Evolutionary conservation across 225 moss, liverwort and hornwort genomes (phyloP), one percentile per base, ranked within the genome.

Genomic region (Pseudoscleropodium purum): DNA sequence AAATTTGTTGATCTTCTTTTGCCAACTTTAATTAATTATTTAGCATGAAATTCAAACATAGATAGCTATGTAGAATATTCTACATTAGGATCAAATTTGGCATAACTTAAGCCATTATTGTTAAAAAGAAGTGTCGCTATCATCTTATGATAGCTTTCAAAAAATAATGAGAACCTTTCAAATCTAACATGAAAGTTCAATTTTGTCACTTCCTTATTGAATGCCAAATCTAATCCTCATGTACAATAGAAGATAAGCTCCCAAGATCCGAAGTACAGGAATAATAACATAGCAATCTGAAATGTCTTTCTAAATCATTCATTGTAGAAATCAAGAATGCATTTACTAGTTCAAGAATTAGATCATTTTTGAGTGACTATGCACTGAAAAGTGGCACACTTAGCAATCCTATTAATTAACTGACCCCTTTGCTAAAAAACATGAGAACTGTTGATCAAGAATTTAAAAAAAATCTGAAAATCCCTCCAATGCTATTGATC

Each of bases 221-320:
- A 18, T 45, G 29, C 10, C 16, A 16, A 16, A 43, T 27, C 0
- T 74, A 1, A 30, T 10, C 18, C 1, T 45, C 6, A 10, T 0
- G 2, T 45, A 74, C 2, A 2, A 45, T 74, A 74, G 3, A 17
- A 29, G 2, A 6, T 43, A 27, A 43, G 16, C 10, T 29, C 0
- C 2, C 2, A 29, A 74, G 3, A 29, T 2, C 0, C 0, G 0
- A 73, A 18, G 4, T 1, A 74, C 29, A 10, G 10, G 0, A 29
- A 45, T 74, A 74, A 25, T 0, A 1, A 25, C 15, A 27, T 72
- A 1, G 2, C 3, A 2, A 2, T 5, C 3, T 29, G 16, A 43
- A 43, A 16, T 73, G 73, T 9, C 9, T 73, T 73, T 60, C 5
- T 11, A 60, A 24, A 24, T 60, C 24, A 60, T 2, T 60, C 24